Percentiles rank a stretch among this genome's conserved stretches.
These are phyloP conservation scores for Tuctoria greenei DNA, from an alignment of 176 grass and related monocot genomes.

Conservation along the genomic window DNA sequence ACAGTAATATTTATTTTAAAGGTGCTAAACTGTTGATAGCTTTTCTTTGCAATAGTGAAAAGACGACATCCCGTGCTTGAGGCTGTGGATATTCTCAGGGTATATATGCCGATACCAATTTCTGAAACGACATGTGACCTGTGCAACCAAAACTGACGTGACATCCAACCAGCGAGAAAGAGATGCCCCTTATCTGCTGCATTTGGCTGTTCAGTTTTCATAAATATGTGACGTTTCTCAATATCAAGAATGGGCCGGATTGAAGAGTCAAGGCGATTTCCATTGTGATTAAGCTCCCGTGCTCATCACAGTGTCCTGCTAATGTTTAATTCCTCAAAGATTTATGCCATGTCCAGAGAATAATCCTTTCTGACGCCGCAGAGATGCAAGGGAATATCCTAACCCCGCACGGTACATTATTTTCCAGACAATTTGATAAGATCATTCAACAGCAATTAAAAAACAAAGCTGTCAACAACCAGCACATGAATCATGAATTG, in stretches of 20 bases:
- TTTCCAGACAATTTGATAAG: not conserved
- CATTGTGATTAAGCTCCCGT: too few species aligned
- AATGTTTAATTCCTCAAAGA: too few species aligned
- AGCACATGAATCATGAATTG: constrained; percentile 3
- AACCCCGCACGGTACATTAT: not conserved
- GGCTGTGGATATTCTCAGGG: constrained; percentile 16
- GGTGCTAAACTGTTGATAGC: not conserved
- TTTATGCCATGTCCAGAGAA: constrained; percentile 10
- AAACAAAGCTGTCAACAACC: not conserved
- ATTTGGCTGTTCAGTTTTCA: too few species aligned
- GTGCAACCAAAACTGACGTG: constrained; percentile 19
- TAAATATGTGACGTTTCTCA: not conserved
- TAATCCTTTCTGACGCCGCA: not conserved
- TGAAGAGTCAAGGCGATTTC: too few species aligned
- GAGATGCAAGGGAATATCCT: constrained; percentile 31
- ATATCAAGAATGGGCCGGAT: too few species aligned
- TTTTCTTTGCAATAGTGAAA: not conserved
- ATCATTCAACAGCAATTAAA: not conserved
- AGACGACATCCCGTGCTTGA: not conserved
- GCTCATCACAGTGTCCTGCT: too few species aligned
- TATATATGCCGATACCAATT: not conserved
- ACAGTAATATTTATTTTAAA: too few species aligned
- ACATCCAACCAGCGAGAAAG: not conserved
- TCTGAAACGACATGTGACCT: not conserved
- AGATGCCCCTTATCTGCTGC: not conserved